phyloP scores from a whole-genome alignment of 2,329 filamentous ascomycete species.

The Metarhizium guizhouense region DNA sequence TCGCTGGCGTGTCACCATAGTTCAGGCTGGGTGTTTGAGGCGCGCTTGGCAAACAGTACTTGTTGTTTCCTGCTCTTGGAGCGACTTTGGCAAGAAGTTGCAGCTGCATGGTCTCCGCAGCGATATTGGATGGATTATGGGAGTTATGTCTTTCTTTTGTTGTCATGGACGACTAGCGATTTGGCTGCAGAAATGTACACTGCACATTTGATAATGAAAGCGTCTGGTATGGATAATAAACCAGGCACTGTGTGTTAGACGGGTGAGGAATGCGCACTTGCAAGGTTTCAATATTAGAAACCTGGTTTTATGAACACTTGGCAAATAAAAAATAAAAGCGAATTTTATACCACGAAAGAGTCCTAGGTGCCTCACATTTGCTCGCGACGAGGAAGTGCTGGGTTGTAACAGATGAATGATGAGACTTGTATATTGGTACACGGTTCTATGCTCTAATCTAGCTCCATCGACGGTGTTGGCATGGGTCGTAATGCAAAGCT shows the following conservation, averaged over 20 bases:
- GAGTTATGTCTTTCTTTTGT: slow-evolving; percentile 11
- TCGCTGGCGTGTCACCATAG: slow-evolving; percentile 5
- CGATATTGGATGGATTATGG: slow-evolving; percentile 8
- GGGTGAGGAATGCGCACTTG: slow-evolving; percentile 1
- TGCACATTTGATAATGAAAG: slow-evolving; percentile 7
- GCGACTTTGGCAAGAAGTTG: neutral
- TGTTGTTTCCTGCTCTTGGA: slow-evolving; percentile 1
- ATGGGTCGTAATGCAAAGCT: too few relatives aligned
- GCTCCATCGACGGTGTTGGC: too few relatives aligned
- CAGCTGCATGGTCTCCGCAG: slow-evolving; percentile 1
- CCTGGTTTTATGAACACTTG: neutral
- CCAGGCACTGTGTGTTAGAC: neutral
- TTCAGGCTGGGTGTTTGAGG: slow-evolving; percentile 4
- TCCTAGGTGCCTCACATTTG: neutral
- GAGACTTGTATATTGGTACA: neutral
- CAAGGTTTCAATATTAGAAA: neutral
- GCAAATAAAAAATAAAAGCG: neutral
- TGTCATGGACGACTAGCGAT: slow-evolving; percentile 9
- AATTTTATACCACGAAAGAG: neutral
- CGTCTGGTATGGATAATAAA: neutral
- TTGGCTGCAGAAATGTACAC: slow-evolving; percentile 5
- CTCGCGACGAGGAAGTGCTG: neutral
- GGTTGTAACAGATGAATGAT: neutral
- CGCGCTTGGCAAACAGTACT: neutral
- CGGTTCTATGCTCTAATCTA: neutral